phyloP scores from a whole-genome alignment of 495 filamentous ascomycete genomes.

The Neurospora sp. region DNA sequence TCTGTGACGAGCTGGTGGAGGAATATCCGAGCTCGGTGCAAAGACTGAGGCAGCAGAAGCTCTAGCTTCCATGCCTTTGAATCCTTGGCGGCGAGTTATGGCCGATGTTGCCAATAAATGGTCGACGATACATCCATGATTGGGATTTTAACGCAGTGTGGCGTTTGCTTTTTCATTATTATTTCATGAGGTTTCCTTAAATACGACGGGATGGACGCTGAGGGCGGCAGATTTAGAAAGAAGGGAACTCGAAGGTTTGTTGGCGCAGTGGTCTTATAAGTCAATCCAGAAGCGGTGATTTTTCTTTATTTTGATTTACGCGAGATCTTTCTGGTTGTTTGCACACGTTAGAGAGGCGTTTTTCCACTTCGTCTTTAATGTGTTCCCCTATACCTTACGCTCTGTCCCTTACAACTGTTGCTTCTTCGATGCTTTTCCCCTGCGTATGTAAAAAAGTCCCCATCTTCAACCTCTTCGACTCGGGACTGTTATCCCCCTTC shows the following conservation, averaged over 20 bases:
- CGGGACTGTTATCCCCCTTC: background rate
- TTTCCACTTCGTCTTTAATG: background rate
- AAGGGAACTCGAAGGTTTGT: background rate
- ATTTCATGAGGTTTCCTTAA: background rate
- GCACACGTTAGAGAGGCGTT: background rate
- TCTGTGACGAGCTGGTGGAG: conserved; percentile 27
- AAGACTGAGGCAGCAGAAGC: background rate
- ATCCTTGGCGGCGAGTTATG: background rate
- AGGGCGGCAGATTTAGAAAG: background rate
- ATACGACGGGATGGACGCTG: background rate
- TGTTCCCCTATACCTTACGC: background rate
- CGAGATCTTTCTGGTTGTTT: background rate
- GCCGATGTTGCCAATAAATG: background rate
- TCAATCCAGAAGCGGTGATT: background rate
- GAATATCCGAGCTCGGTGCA: conserved; percentile 3
- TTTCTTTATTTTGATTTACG: background rate
- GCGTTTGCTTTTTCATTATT: background rate
- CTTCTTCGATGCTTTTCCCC: background rate
- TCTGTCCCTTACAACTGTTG: background rate
- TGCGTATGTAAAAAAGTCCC: background rate
- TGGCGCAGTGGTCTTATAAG: background rate
- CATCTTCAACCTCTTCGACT: background rate
- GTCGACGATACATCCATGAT: background rate
- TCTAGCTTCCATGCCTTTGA: background rate
- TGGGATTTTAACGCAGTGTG: background rate